Evolutionary conservation across 306 rosid species (phyloP).

Genomic region (Citrullus colocynthis): DNA sequence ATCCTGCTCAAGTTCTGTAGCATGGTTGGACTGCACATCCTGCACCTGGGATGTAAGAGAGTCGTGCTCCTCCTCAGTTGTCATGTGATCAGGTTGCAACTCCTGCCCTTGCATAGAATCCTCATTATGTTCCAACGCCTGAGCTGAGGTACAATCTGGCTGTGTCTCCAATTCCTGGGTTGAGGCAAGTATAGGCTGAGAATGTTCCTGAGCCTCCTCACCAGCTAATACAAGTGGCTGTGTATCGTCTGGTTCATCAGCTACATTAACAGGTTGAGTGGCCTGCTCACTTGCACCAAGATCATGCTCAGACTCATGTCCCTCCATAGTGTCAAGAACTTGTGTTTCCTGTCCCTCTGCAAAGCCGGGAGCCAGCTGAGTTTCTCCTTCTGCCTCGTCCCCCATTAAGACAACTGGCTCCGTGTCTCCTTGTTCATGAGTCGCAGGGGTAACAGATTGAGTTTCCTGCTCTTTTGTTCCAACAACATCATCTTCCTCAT

Average conservation of each 20-base stretch:
- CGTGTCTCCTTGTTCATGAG: not conserved
- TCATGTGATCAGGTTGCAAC: constrained; percentile 1
- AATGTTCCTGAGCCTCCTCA: not conserved
- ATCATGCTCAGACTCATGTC: constrained; percentile 3
- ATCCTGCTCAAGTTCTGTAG: not conserved
- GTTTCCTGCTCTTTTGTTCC: not conserved
- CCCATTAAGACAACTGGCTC: not conserved
- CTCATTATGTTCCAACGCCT: constrained; percentile 7
- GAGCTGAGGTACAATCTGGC: not conserved
- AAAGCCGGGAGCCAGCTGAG: not conserved
- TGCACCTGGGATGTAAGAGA: not conserved
- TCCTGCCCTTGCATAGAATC: not conserved
- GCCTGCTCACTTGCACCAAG: not conserved
- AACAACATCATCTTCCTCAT: not conserved
- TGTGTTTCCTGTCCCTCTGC: constrained; percentile 4
- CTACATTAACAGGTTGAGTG: not conserved
- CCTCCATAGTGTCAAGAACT: not conserved
- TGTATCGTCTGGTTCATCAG: not conserved
- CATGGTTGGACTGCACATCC: not conserved
- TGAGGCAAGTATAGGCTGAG: not conserved
- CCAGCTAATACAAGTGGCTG: not conserved
- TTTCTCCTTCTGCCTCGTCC: not conserved
- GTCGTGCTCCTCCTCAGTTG: constrained; percentile 7
- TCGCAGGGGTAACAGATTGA: not conserved
- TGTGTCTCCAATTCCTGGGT: not conserved